Evolutionary conservation across 768 basidiomycete genomes (phyloP), one percentile per base, ranked within the genome.

Genomic region (Rubroboletus satanas): DNA sequence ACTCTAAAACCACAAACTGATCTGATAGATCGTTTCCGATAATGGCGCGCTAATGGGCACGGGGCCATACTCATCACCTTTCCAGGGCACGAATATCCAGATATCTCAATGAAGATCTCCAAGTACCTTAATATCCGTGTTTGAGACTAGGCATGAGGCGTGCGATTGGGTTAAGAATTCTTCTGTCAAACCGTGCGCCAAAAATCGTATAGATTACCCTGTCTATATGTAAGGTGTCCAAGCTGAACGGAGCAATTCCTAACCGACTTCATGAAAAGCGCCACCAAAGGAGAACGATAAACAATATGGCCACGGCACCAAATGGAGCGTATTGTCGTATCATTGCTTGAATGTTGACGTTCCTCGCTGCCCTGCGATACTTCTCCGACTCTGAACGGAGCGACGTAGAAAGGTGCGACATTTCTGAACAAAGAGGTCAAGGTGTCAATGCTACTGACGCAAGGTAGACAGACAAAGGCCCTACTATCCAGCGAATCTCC

Each of bases 321-420:
- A 98, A 72, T 2, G 97, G 97, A 37, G 95, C 97, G 73, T 95
- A 99, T 67, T 98, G 93, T 57, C 97, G 84, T 61, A 98, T 69
- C 85, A 98, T 88, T 14, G 94, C 93, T 62, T 95, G 83, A 51
- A 95, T 68, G 67, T 98, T 98, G 73, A 99, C 90, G 64, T 97
- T 93, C 62, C 90, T 79, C 26, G 97, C 93, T 28, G 93, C 93
- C 74, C 90, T 95, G 47, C 96, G 85, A 73, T 98, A 99, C 75
- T 92, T 98, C 75, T 97, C 91, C 17, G 94, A 97, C 73, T 99
- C 97, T 45, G 95, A 89, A 45, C 93, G 86, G 36, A 99, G 79
- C 7, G 93, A 96, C 3, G 88, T 92, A 23, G 95, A 98, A 51
- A 99, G 77, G 68, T 95, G 91, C 21, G 94, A 97, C 97, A 99